Percentiles rank a stretch among this genome's conserved stretches.
These are phyloP conservation scores for Acanthamoeba healyi DNA, from an alignment of 208 protist genomes.

Conservation along the genomic window DNA sequence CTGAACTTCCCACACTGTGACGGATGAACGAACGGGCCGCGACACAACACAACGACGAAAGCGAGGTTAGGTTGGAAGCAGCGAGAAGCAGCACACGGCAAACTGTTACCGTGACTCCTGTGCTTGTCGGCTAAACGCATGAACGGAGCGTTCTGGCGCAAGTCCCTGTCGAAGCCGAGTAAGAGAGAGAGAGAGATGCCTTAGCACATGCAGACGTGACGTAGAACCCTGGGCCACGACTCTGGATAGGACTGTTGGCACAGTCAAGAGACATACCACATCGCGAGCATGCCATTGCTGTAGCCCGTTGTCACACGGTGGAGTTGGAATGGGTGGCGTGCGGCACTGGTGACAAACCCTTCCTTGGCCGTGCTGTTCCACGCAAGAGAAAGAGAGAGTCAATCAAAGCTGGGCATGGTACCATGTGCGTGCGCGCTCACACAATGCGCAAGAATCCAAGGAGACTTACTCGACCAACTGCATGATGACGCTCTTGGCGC, in stretches of 20 bases:
- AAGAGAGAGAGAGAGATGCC: too few relatives aligned
- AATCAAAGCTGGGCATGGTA: neutral
- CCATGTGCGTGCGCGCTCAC: neutral
- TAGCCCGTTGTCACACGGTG: constrained; percentile 14
- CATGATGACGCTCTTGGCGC: neutral
- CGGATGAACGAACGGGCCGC: too few relatives aligned
- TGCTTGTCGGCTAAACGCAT: neutral
- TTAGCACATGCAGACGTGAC: too few relatives aligned
- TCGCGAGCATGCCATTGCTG: neutral
- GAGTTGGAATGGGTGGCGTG: neutral
- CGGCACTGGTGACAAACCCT: neutral
- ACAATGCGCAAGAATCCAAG: neutral
- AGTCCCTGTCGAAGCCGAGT: neutral
- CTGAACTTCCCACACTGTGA: constrained; percentile 29
- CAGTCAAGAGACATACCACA: neutral
- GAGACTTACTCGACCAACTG: neutral
- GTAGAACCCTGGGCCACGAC: too few relatives aligned
- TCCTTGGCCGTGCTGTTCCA: neutral
- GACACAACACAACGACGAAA: too few relatives aligned
- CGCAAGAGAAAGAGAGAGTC: neutral
- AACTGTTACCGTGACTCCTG: neutral
- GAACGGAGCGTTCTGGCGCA: constrained; percentile 9
- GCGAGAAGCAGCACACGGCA: too few relatives aligned
- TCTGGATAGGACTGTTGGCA: neutral
- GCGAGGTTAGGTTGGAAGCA: too few relatives aligned